These are phyloP conservation scores for Trypanosoma platydactyli DNA, from an alignment of 208 protist genomes.

Conservation along the genomic window DNA sequence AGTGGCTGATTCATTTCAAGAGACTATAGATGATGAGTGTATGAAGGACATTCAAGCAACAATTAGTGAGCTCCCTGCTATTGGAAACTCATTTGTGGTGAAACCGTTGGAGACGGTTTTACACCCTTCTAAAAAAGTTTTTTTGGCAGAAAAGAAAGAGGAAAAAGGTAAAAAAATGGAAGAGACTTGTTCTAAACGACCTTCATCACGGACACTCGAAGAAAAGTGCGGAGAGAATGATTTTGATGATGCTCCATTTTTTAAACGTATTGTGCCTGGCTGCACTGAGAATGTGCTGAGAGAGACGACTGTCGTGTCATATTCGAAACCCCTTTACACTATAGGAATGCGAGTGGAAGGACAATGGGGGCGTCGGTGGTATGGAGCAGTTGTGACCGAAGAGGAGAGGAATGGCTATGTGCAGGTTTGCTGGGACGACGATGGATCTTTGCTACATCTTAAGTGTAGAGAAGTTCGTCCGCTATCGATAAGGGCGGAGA, in stretches of 20 bases:
- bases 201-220: not conserved
- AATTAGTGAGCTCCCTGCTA: not conserved
- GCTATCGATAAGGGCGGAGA: not conserved
- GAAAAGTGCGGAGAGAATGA: not conserved
- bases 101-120: not conserved
- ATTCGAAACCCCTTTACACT: constrained; percentile 3
- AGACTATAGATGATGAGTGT: constrained; percentile 27
- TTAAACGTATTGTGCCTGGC: not conserved
- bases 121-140: not conserved
- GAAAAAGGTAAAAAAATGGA: not conserved
- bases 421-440: constrained; percentile 62
- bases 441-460: constrained; percentile 58
- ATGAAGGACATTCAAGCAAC: constrained; percentile 4
- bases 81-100: not conserved
- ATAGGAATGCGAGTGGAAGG: constrained; percentile 57
- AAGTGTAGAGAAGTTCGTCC: constrained; percentile 51
- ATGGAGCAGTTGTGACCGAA: constrained; percentile 40
- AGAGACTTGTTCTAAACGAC: not conserved
- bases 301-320: not conserved
- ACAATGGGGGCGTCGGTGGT: constrained; percentile 60
- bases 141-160: not conserved
- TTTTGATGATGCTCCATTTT: constrained; percentile 19
- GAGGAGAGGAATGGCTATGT: constrained; percentile 57
- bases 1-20: constrained; percentile 7
- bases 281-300: not conserved